phyloP scores from a whole-genome alignment of 495 filamentous ascomycete species.

The Elaphomyces granulatus region DNA sequence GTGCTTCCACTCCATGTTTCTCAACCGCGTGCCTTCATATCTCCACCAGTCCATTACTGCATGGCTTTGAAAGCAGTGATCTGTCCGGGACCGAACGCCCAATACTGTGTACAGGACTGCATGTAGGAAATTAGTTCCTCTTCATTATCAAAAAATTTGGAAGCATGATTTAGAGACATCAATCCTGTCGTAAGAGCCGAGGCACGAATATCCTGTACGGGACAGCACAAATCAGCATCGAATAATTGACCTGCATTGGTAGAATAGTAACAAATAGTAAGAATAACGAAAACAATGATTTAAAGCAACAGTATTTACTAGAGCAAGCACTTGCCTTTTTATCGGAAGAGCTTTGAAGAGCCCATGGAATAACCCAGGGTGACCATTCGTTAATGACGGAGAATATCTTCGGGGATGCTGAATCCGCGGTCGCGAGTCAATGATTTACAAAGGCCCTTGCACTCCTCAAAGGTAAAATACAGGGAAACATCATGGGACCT shows the following conservation, averaged over 20 bases:
- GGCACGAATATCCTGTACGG: background rate
- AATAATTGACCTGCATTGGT: too few species aligned
- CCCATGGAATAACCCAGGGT: background rate
- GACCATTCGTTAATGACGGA: background rate
- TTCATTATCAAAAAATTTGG: background rate
- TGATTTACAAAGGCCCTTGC: background rate
- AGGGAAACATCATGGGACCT: background rate
- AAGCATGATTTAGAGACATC: background rate
- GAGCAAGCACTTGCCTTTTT: background rate
- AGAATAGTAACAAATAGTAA: too few species aligned
- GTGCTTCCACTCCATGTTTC: background rate
- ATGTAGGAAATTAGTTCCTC: background rate
- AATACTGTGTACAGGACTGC: too few species aligned
- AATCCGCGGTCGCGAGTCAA: background rate
- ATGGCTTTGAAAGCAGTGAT: too few species aligned
- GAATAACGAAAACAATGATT: too few species aligned
- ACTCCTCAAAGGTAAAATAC: background rate
- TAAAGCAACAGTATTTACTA: background rate
- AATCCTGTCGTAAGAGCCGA: background rate
- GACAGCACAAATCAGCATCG: background rate
- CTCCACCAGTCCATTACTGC: too few species aligned
- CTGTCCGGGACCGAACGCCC: too few species aligned
- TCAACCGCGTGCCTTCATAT: background rate
- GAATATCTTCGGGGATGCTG: background rate
- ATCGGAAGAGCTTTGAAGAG: background rate